Conservation (phyloP, 352 stramenopile species). For the Globisporangium abappressorium region DNA sequence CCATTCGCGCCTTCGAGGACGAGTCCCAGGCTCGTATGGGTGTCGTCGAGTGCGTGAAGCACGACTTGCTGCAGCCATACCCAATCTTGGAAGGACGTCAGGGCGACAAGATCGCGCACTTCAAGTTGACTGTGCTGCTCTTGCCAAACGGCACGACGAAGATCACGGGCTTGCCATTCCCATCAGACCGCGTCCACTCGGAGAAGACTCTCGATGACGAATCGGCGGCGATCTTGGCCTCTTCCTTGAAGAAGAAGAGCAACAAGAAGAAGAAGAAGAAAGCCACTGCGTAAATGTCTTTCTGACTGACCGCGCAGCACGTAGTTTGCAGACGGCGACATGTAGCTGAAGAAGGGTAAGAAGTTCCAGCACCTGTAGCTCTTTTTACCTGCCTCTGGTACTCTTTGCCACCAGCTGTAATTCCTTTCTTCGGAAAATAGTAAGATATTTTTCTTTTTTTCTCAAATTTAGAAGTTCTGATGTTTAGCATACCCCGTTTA, state of each 20-base stretch:
- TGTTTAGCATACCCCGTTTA: neutral
- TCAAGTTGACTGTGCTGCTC: conserved; percentile 99
- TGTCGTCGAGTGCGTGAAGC: conserved; percentile 97
- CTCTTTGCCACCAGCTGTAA: conserved; percentile 4
- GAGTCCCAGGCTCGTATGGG: conserved; percentile 96
- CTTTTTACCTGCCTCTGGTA: neutral
- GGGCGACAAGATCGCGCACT: conserved; percentile 97
- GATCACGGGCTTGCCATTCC: conserved; percentile 94
- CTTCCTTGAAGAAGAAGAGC: conserved; percentile 94
- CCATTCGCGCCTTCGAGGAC: conserved; percentile 94
- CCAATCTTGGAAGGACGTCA: conserved; percentile 95
- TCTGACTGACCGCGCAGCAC: conserved; percentile 9
- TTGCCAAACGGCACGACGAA: conserved; percentile 94
- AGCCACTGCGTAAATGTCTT: conserved; percentile 39
- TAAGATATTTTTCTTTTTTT: conserved; percentile 52
- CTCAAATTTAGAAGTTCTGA: neutral
- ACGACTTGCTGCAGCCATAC: conserved; percentile 97
- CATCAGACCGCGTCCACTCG: conserved; percentile 87
- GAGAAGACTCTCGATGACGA: conserved; percentile 93
- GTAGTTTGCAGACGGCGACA: conserved; percentile 3
- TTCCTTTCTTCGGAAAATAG: conserved; percentile 39
- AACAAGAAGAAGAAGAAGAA: conserved; percentile 95
- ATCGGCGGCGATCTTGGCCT: conserved; percentile 85
- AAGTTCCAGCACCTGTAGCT: conserved; percentile 13
- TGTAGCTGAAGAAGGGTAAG: conserved; percentile 5